Evolutionary conservation across 305 asterid species (phyloP).

Genomic region (Fraxinus floribunda): DNA sequence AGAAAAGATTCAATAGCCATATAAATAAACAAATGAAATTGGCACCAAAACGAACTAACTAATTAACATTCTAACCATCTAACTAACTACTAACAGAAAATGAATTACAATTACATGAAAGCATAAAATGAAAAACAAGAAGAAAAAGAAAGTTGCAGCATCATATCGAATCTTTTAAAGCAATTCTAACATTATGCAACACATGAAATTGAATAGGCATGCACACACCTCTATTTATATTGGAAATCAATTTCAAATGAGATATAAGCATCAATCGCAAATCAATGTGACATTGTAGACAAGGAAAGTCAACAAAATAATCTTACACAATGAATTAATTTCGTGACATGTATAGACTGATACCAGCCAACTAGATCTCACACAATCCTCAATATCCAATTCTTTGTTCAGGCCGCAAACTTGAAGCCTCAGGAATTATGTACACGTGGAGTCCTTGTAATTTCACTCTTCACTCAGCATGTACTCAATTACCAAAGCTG

Average conservation of each 20-base stretch:
- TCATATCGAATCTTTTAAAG: too few species aligned
- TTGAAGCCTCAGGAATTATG: background rate
- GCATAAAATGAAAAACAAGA: too few species aligned
- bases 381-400: background rate
- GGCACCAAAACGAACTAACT: too few species aligned
- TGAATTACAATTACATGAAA: too few species aligned
- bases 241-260: background rate
- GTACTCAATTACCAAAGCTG: background rate
- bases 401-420: background rate
- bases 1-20: too few species aligned
- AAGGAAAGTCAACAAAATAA: too few species aligned
- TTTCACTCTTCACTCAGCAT: background rate
- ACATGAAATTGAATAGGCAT: background rate
- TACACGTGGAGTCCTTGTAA: background rate
- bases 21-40: too few species aligned
- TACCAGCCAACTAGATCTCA: background rate
- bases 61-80: too few species aligned
- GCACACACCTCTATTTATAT: background rate
- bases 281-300: background rate
- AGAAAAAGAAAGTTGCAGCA: too few species aligned
- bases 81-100: too few species aligned
- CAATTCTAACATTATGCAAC: background rate
- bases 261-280: background rate
- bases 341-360: too few species aligned
- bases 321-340: background rate